Percentiles rank a stretch among this genome's conserved stretches.
These are phyloP conservation scores for Alternaria incomplexa DNA, from an alignment of 2,329 filamentous ascomycete species.

Conservation along the genomic window DNA sequence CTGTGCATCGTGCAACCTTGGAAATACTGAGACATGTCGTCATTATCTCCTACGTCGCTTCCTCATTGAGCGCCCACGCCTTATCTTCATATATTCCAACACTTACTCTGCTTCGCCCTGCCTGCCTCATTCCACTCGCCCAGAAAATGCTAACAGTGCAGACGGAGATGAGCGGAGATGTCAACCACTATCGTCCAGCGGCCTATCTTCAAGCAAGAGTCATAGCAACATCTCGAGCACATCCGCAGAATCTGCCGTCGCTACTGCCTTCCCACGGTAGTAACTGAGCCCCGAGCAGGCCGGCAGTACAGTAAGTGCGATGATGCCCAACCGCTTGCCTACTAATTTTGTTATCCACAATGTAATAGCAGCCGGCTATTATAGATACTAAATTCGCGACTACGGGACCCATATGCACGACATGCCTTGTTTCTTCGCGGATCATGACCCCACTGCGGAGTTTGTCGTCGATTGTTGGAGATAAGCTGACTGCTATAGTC, in stretches of 20 bases:
- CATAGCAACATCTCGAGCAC: not conserved
- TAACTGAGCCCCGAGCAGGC: not conserved
- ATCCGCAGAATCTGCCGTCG: not conserved
- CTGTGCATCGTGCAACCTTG: not conserved
- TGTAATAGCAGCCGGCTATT: conserved; percentile 15
- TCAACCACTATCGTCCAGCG: not conserved
- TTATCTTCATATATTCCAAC: not conserved
- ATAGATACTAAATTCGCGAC: not conserved
- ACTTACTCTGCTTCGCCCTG: not conserved
- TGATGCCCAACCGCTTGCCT: not conserved
- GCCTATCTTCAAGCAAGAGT: not conserved
- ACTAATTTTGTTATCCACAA: not conserved
- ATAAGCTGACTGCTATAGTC: not conserved
- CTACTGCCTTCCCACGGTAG: not conserved
- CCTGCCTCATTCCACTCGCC: not conserved
- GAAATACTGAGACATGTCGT: not conserved
- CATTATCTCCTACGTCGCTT: not conserved
- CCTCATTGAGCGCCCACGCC: not conserved
- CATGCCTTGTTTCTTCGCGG: conserved; percentile 2
- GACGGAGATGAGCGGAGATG: not conserved
- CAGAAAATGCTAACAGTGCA: not conserved
- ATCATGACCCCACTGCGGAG: not conserved
- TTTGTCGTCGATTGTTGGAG: not conserved
- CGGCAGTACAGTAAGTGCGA: not conserved
- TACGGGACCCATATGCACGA: conserved; percentile 7